These are phyloP conservation scores for Cardamine resedifolia DNA, from an alignment of 345 rosid species.

Conservation along the genomic window DNA sequence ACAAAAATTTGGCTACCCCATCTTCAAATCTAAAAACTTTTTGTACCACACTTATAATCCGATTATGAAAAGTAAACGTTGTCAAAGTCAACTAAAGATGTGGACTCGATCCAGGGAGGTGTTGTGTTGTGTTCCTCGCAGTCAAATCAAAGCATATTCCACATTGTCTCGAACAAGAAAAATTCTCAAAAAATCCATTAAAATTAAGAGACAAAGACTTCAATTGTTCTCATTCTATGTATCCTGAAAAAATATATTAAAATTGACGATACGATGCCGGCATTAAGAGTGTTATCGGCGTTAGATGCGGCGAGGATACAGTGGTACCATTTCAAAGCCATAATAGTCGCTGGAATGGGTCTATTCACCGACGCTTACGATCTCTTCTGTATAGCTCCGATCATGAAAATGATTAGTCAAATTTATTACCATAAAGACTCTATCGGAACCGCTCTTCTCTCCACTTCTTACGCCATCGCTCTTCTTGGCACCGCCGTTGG, in stretches of 20 bases:
- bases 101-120: conserved; percentile 31
- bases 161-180: not conserved
- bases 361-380: conserved; percentile 53
- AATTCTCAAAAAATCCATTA: not conserved
- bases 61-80: not conserved
- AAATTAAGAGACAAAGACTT: conserved; percentile 26
- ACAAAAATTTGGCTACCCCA: not conserved
- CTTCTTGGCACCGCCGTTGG: conserved; percentile 64
- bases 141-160: conserved; percentile 39
- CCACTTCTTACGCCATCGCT: conserved; percentile 47
- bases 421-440: conserved; percentile 34
- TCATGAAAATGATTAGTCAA: conserved; percentile 47
- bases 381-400: conserved; percentile 48
- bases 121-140: conserved; percentile 24
- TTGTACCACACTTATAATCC: not conserved
- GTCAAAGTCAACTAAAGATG: conserved; percentile 25
- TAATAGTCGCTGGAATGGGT: conserved; percentile 53
- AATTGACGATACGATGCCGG: conserved; percentile 12
- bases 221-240: conserved; percentile 10
- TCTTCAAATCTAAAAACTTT: not conserved
- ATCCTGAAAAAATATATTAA: not conserved
- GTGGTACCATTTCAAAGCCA: conserved; percentile 50
- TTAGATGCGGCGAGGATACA: conserved; percentile 47
- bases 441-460: conserved; percentile 27
- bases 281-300: conserved; percentile 28